These are phyloP conservation scores for Botrytis aclada DNA, from an alignment of 2,329 filamentous ascomycete species.

Conservation along the genomic window DNA sequence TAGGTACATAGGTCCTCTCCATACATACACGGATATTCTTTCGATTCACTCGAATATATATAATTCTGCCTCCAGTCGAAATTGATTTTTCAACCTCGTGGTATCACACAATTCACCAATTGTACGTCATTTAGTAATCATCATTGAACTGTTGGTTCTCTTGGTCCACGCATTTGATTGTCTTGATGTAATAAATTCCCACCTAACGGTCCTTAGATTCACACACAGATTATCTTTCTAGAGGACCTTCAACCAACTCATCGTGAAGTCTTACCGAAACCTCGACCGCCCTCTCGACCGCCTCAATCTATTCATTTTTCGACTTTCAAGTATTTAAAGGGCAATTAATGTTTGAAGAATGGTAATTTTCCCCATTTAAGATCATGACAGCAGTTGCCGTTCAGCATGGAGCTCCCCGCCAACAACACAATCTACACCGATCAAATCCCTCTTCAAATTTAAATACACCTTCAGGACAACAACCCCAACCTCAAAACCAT, in stretches of 20 bases:
- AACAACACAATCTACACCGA: slow-evolving; percentile 34
- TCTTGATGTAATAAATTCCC: slow-evolving; percentile 7
- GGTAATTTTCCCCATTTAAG: slow-evolving; percentile 25
- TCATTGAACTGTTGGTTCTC: background rate
- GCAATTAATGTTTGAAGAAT: slow-evolving; percentile 27
- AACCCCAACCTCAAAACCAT: slow-evolving; percentile 34
- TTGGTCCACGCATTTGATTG: background rate
- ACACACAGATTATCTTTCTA: background rate
- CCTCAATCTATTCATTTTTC: background rate
- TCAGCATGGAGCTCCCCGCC: slow-evolving; percentile 32
- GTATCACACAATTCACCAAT: background rate
- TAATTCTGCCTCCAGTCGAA: background rate
- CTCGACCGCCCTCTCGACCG: slow-evolving; percentile 16
- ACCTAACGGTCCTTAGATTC: slow-evolving; percentile 8
- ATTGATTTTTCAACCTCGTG: background rate
- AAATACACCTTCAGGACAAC: slow-evolving; percentile 28
- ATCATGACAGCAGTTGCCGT: slow-evolving; percentile 39
- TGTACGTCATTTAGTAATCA: slow-evolving; percentile 1
- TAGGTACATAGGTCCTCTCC: background rate
- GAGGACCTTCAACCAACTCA: background rate
- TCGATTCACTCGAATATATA: background rate
- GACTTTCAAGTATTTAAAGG: slow-evolving; percentile 24
- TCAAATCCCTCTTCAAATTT: slow-evolving; percentile 32
- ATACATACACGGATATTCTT: background rate
- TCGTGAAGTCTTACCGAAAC: slow-evolving; percentile 10